These are phyloP conservation scores for Cornus kousa DNA, from an alignment of 148 eudicot species.

Conservation along the genomic window DNA sequence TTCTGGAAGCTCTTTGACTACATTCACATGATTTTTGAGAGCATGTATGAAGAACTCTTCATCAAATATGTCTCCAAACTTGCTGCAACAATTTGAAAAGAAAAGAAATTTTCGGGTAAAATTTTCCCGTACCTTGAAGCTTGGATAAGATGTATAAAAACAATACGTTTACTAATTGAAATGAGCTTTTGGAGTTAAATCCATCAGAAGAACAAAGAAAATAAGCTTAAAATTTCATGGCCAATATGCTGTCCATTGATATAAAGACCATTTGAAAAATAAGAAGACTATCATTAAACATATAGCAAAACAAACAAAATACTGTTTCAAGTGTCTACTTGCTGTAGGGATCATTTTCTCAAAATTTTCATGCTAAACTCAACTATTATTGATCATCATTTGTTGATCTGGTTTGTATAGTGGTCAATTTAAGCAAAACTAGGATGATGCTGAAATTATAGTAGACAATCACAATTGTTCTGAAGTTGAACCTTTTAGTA, in stretches of 20 bases:
- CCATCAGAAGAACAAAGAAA: not conserved
- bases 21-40: conserved; percentile 75
- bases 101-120: not conserved
- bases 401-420: too few species aligned
- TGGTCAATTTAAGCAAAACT: too few species aligned
- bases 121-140: not conserved
- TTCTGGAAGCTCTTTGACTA: conserved; percentile 80
- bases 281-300: not conserved
- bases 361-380: not conserved
- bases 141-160: conserved; percentile 5
- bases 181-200: not conserved
- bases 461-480: too few species aligned
- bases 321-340: not conserved
- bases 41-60: conserved; percentile 93
- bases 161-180: not conserved
- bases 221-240: not conserved
- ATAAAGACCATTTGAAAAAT: not conserved
- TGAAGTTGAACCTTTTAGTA: too few species aligned
- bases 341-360: too few species aligned
- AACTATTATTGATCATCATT: too few species aligned
- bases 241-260: not conserved
- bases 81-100: conserved; percentile 51
- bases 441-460: too few species aligned
- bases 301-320: not conserved
- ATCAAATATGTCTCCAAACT: conserved; percentile 89